These are phyloP conservation scores for Chondrostereum purpureum DNA, from an alignment of 1,284 basidiomycete genomes.

Conservation along the genomic window DNA sequence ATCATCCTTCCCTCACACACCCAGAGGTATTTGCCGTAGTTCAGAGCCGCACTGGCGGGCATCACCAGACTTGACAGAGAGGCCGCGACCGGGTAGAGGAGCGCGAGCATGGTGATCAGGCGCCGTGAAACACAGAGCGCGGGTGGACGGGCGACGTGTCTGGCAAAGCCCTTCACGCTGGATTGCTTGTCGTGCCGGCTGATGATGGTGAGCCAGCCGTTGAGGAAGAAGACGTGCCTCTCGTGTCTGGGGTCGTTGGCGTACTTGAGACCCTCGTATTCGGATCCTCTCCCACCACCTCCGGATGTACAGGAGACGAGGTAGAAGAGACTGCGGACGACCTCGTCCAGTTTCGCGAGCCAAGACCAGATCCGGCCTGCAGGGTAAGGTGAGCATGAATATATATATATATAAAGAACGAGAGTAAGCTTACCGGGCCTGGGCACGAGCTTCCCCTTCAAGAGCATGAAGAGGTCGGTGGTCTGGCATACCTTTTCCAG, in stretches of 20 bases:
- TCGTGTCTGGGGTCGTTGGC: background rate
- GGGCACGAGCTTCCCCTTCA: background rate
- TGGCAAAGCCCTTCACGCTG: background rate
- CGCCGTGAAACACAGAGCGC: background rate
- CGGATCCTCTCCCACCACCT: background rate
- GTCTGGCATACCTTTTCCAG: background rate
- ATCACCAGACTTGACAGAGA: background rate
- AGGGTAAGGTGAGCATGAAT: background rate
- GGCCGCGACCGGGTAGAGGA: background rate
- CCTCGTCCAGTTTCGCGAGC: conserved; percentile 3
- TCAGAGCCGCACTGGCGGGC: background rate
- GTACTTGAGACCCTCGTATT: background rate
- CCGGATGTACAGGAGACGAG: background rate
- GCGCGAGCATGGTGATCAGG: background rate
- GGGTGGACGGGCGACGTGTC: background rate
- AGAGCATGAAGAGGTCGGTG: background rate
- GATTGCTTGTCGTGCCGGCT: background rate
- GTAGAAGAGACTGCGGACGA: background rate
- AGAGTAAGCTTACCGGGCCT: background rate
- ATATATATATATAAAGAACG: too few species aligned
- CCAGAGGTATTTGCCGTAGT: background rate
- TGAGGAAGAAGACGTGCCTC: background rate
- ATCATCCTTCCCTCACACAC: background rate
- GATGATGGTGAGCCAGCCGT: background rate
- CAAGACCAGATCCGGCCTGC: conserved; percentile 2